Evolutionary conservation across 306 rosid species (phyloP).

Genomic region (Gastrolobium villosum): DNA sequence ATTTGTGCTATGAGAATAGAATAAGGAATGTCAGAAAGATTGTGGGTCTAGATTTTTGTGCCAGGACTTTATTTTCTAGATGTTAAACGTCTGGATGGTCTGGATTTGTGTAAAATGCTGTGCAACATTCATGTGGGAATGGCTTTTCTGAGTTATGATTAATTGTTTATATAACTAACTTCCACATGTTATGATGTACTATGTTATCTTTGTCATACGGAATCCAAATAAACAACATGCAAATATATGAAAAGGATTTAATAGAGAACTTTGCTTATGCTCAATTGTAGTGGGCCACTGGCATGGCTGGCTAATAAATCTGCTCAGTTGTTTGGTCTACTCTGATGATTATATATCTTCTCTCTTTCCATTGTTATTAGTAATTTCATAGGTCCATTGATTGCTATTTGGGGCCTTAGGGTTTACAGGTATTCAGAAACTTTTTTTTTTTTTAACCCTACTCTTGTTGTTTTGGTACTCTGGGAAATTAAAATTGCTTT

Average conservation of each 20-base stretch:
- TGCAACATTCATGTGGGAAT: slow-evolving; percentile 45
- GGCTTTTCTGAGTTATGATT: slow-evolving; percentile 44
- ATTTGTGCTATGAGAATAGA: slow-evolving; percentile 51
- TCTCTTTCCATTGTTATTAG: slow-evolving; percentile 42
- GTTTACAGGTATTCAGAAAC: slow-evolving; percentile 32
- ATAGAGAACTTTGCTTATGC: slow-evolving; percentile 41
- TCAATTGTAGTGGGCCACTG: slow-evolving; percentile 41
- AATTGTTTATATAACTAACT: slow-evolving; percentile 51
- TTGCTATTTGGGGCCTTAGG: slow-evolving; percentile 45
- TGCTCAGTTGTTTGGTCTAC: slow-evolving; percentile 36
- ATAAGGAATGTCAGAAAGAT: slow-evolving; percentile 59
- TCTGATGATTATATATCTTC: slow-evolving; percentile 40
- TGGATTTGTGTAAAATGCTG: slow-evolving; percentile 40
- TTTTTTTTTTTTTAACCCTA: background rate
- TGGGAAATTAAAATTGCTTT: slow-evolving; percentile 9
- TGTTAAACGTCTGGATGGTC: slow-evolving; percentile 46
- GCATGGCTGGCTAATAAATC: slow-evolving; percentile 33
- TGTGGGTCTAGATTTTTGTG: slow-evolving; percentile 55
- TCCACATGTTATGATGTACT: slow-evolving; percentile 31
- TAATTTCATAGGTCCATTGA: slow-evolving; percentile 40
- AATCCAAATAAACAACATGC: slow-evolving; percentile 31
- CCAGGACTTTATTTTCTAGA: slow-evolving; percentile 52
- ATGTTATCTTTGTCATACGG: slow-evolving; percentile 45
- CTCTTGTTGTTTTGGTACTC: slow-evolving; percentile 19
- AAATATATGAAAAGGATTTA: slow-evolving; percentile 17